These are phyloP conservation scores for Dactylonectria macrodidyma DNA, from an alignment of 2,329 filamentous ascomycete genomes.

Conservation along the genomic window DNA sequence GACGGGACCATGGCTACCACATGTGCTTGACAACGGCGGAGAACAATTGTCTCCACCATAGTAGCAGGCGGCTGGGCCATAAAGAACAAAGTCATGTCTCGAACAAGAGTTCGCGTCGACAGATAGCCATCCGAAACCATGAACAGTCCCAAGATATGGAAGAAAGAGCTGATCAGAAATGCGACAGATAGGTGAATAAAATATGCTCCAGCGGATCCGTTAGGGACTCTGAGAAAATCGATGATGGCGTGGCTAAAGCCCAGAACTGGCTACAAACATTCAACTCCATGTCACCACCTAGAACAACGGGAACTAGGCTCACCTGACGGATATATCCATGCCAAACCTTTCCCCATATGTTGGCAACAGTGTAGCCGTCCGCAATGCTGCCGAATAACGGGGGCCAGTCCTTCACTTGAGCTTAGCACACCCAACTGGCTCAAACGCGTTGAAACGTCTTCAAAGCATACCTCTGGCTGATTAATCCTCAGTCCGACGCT, in stretches of 20 bases:
- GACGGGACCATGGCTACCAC: background rate
- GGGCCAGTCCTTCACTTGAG: conserved; percentile 30
- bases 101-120: background rate
- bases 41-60: conserved; percentile 12
- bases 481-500: conserved; percentile 8
- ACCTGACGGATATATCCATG: conserved; percentile 35
- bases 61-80: conserved; percentile 25
- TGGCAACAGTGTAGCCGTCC: conserved; percentile 28
- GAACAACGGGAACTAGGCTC: background rate
- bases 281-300: background rate
- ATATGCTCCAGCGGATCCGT: conserved; percentile 19
- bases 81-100: conserved; percentile 25
- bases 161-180: conserved; percentile 32
- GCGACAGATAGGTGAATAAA: conserved; percentile 26
- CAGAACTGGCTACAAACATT: conserved; percentile 18
- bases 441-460: background rate
- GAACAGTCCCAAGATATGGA: conserved; percentile 30
- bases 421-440: background rate
- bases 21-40: background rate
- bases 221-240: background rate
- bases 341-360: conserved; percentile 39
- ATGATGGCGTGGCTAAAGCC: conserved; percentile 21
- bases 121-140: conserved; percentile 25
- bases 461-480: conserved; percentile 19
- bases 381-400: conserved; percentile 27